Conservation (phyloP, 805 yeast species). For the Wickerhamiella alocasiicola region DNA sequence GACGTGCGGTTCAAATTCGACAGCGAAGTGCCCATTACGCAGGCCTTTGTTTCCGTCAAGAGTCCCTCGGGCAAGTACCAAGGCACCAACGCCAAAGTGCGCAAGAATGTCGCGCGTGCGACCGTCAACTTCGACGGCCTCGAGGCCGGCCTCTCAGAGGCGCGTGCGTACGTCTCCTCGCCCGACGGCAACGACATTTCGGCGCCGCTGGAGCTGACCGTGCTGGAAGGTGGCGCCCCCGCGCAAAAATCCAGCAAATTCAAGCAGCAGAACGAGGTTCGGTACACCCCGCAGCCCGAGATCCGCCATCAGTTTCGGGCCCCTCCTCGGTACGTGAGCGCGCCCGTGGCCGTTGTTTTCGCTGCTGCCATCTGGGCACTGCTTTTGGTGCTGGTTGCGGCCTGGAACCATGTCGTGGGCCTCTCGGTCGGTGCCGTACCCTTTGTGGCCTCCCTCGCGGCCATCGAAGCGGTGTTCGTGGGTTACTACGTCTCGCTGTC, state of each 20-base stretch:
- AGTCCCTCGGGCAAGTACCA: conserved; percentile 12
- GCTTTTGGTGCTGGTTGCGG: conserved; percentile 32
- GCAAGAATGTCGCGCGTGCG: conserved; percentile 25
- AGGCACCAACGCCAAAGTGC: conserved; percentile 21
- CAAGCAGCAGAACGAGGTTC: conserved; percentile 2
- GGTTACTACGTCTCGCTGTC: conserved; percentile 47
- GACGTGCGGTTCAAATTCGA: conserved; percentile 18
- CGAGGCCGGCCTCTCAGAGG: conserved; percentile 4
- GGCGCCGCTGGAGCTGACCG: neutral
- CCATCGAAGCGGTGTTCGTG: conserved; percentile 42
- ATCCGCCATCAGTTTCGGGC: conserved; percentile 49
- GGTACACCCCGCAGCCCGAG: conserved; percentile 40
- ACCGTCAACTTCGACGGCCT: conserved; percentile 17
- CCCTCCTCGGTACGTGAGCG: conserved; percentile 41
- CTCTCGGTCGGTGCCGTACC: conserved; percentile 27
- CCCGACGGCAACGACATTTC: conserved; percentile 14
- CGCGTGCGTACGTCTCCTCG: conserved; percentile 22
- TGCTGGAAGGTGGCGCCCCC: neutral
- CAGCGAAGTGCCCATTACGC: conserved; percentile 16
- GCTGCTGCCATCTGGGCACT: conserved; percentile 34
- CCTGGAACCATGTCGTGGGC: conserved; percentile 30
- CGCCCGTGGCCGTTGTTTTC: conserved; percentile 41
- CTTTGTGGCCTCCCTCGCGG: conserved; percentile 37
- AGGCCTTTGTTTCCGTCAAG: conserved; percentile 16
- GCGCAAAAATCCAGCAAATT: conserved; percentile 6